Conservation (phyloP, 2,329 filamentous ascomycete genomes). For the Aureobasidium pullulans region DNA sequence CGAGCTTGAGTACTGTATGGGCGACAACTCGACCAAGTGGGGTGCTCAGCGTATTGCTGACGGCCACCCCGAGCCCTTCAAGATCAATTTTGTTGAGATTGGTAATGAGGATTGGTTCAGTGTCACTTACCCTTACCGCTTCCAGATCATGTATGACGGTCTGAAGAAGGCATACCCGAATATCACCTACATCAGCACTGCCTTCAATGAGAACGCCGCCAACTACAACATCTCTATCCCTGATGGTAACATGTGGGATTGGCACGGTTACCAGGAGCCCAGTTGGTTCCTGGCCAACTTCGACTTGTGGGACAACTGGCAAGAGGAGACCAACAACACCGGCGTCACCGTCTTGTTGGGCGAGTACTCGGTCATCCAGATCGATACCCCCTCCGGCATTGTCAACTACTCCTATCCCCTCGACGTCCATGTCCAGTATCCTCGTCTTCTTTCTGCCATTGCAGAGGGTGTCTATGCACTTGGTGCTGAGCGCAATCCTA, state of each 20-base stretch:
- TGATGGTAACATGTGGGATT: conserved; percentile 30
- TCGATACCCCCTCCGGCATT: conserved; percentile 24
- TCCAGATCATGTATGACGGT: conserved; percentile 51
- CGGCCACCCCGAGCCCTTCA: conserved; percentile 55
- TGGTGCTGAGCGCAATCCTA: conserved; percentile 25
- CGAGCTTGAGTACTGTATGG: conserved; percentile 55
- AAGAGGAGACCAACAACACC: conserved; percentile 18
- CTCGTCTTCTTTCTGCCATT: conserved; percentile 23
- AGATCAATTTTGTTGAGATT: conserved; percentile 54
- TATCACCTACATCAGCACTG: conserved; percentile 42
- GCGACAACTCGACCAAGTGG: conserved; percentile 45
- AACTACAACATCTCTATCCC: conserved; percentile 30
- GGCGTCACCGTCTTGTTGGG: conserved; percentile 20
- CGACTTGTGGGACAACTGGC: conserved; percentile 36
- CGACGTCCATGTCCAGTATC: conserved; percentile 22
- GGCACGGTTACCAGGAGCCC: conserved; percentile 36
- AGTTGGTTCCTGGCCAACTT: conserved; percentile 36
- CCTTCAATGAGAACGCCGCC: conserved; percentile 22
- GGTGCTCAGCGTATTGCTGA: conserved; percentile 50
- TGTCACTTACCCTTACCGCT: conserved; percentile 37
- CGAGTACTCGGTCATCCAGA: conserved; percentile 24
- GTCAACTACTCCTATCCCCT: conserved; percentile 21
- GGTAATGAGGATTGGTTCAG: conserved; percentile 58
- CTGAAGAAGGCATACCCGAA: conserved; percentile 49
- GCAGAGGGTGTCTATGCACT: conserved; percentile 26